Evolutionary conservation across 176 grass and related monocot genomes (phyloP), one percentile per base, ranked within the genome.

Genomic region (Lolium multiflorum): DNA sequence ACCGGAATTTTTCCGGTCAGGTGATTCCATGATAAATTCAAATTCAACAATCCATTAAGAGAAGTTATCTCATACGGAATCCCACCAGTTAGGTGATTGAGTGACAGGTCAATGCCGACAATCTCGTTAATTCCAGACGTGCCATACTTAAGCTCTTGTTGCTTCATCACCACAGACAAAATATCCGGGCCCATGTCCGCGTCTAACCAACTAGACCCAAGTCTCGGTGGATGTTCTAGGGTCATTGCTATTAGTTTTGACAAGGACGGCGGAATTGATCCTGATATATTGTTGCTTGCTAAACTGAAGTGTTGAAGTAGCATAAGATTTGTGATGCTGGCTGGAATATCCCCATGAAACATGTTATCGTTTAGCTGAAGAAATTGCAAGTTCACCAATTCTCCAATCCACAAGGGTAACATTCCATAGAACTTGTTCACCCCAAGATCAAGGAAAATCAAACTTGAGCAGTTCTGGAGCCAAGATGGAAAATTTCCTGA

Each of bases 321-420:
- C 5, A 2, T 1, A 15, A 91, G 83, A 11, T 64, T 70, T 15
- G 39, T 21, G 9, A 91, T 54, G 4, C 48, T 39, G 0, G 0
- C 0, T 0, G 80, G 92, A 11, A 91, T 89, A 25, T 37, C 15
- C 8, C 89, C 89, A 25, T 7, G 43, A 61, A 94, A 91, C 50
- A 71, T 89, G 47, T 94, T 94, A 1, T 81, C 71, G 10, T 76
- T 25, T 10, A 94, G 24, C 51, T 50, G 39, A 3, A 94, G 14
- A 61, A 89, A 56, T 22, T 0, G n/a, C 3, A 76, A 12, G 14
- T 51, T 5, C 24, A 78, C 51, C 5, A 66, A 26, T 35, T 86
- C 67, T 47, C 80, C 86, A 22, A 87, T 86, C 92, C 87, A 94
- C 0, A 3, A 0, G 3, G 90, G 90, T 11, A 92, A 39, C 4